These are phyloP conservation scores for Ustilago sp. DNA, from an alignment of 1,284 basidiomycete species.

Conservation along the genomic window DNA sequence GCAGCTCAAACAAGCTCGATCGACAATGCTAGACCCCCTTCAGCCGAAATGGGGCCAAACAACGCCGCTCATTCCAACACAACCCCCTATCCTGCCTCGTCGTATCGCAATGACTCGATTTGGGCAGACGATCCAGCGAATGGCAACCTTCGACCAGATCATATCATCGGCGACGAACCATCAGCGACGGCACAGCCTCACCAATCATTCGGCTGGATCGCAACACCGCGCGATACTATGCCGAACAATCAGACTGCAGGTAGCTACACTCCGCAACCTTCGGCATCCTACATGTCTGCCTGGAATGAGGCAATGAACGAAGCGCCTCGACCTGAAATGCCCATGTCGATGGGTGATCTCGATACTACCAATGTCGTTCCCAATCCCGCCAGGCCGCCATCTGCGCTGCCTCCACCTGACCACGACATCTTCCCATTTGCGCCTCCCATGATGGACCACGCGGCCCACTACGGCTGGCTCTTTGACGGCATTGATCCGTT, in stretches of 20 bases:
- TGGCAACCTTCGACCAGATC: slow-evolving; percentile 7
- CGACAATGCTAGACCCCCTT: neutral
- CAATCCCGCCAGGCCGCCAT: slow-evolving; percentile 8
- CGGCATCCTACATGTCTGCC: slow-evolving; percentile 36
- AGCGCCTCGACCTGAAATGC: slow-evolving; percentile 12
- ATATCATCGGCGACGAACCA: slow-evolving; percentile 2
- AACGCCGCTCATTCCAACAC: slow-evolving; percentile 8
- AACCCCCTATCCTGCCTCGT: slow-evolving; percentile 7
- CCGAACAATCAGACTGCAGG: slow-evolving; percentile 17
- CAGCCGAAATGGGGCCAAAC: neutral
- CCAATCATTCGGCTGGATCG: slow-evolving; percentile 35
- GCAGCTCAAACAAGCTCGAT: neutral
- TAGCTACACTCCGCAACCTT: slow-evolving; percentile 47
- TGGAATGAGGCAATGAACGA: slow-evolving; percentile 30
- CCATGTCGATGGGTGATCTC: slow-evolving; percentile 29
- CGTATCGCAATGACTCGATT: slow-evolving; percentile 23
- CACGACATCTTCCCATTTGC: slow-evolving; percentile 57
- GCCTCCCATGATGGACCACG: slow-evolving; percentile 43
- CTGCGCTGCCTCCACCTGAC: slow-evolving; percentile 28
- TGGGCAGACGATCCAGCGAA: slow-evolving; percentile 19
- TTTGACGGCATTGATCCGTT: slow-evolving; percentile 57
- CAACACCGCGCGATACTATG: slow-evolving; percentile 10
- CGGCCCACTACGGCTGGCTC: slow-evolving; percentile 58
- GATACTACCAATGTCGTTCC: slow-evolving; percentile 18
- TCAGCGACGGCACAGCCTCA: slow-evolving; percentile 1